Evolutionary conservation across 2,329 filamentous ascomycete genomes (phyloP).

Genomic region (Leptographium wingfieldii): DNA sequence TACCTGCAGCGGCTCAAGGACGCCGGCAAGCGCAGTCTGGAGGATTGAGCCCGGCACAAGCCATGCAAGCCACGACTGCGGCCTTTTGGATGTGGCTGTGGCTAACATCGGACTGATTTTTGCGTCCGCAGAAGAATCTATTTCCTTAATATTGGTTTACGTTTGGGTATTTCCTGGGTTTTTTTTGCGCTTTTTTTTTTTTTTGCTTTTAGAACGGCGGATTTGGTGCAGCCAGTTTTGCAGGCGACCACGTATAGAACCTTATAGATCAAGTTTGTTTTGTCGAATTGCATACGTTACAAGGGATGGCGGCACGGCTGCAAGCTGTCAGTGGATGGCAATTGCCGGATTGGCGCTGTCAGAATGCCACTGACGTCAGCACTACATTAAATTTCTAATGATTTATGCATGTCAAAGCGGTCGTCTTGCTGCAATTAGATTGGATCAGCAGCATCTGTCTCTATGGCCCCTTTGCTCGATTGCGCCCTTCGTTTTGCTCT

Average conservation of each 20-base stretch:
- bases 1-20: constrained; percentile 26
- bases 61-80: neutral
- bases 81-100: neutral
- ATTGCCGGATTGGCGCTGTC: neutral
- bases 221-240: neutral
- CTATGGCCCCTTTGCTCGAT: neutral
- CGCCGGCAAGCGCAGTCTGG: constrained; percentile 13
- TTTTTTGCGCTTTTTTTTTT: neutral
- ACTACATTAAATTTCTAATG: neutral
- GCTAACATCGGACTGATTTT: too few relatives aligned
- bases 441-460: neutral
- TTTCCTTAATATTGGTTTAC: neutral
- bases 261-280: neutral
- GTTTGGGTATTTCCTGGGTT: neutral
- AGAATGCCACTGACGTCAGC: neutral
- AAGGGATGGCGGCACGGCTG: neutral
- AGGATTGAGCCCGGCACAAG: constrained; percentile 4
- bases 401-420: neutral
- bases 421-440: neutral
- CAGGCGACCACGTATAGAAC: neutral
- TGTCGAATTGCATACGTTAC: neutral
- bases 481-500: neutral
- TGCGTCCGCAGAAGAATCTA: too few relatives aligned
- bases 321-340: neutral
- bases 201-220: neutral